phyloP scores from a whole-genome alignment of 495 filamentous ascomycete species.

The Parmelia sp. region DNA sequence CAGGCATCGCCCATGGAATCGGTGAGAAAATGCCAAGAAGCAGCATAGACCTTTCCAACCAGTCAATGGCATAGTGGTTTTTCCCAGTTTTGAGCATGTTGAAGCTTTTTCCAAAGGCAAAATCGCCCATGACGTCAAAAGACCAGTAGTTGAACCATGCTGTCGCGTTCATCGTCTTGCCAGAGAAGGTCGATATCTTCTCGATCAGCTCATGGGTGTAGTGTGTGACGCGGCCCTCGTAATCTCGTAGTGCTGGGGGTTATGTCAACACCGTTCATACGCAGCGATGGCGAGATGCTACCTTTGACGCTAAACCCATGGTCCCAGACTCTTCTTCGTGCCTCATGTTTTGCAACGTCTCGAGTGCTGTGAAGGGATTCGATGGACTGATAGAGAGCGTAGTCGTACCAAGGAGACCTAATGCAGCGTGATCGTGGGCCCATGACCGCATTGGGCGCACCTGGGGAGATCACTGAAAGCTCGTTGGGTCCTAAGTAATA shows the following conservation, averaged over 20 bases:
- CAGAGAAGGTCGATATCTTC: slow-evolving; percentile 19
- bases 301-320: slow-evolving; percentile 34
- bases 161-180: slow-evolving; percentile 34
- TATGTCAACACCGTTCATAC: neutral
- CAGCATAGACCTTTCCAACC: slow-evolving; percentile 14
- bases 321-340: slow-evolving; percentile 38
- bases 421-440: slow-evolving; percentile 29
- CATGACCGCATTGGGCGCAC: slow-evolving; percentile 32
- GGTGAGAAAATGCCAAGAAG: slow-evolving; percentile 12
- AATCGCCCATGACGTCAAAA: slow-evolving; percentile 50
- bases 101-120: slow-evolving; percentile 45
- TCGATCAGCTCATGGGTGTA: slow-evolving; percentile 30
- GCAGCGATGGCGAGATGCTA: neutral
- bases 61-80: slow-evolving; percentile 31
- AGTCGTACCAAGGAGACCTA: slow-evolving; percentile 44
- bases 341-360: slow-evolving; percentile 33
- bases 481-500: slow-evolving; percentile 24
- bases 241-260: slow-evolving; percentile 30
- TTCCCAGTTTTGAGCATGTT: slow-evolving; percentile 37
- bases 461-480: slow-evolving; percentile 37
- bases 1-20: slow-evolving; percentile 8
- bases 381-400: slow-evolving; percentile 17
- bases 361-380: slow-evolving; percentile 37
- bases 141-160: slow-evolving; percentile 43
- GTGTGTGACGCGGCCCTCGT: slow-evolving; percentile 30